phyloP scores from a whole-genome alignment of 2,329 filamentous ascomycete species.

The Colletotrichum sp. region DNA sequence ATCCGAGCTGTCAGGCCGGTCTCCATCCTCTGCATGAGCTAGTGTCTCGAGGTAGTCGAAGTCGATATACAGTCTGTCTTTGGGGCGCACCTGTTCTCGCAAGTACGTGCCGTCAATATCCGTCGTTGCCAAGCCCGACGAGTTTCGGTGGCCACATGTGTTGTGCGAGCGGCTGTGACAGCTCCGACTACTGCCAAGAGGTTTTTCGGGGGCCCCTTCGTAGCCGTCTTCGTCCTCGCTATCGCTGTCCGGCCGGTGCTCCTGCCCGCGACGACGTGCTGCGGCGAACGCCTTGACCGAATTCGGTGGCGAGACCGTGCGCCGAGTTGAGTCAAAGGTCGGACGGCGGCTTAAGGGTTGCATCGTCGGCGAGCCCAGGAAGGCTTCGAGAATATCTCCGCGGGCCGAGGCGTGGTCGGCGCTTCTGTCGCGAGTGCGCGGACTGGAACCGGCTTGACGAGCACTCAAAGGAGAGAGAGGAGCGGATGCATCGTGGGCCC shows the following conservation, averaged over 20 bases:
- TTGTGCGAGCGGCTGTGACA: conserved; percentile 61
- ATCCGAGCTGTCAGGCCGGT: conserved; percentile 30
- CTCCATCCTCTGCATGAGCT: conserved; percentile 61
- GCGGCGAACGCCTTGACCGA: conserved; percentile 97
- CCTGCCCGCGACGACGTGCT: conserved; percentile 82
- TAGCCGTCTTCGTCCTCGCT: conserved; percentile 32
- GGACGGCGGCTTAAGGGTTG: conserved; percentile 46
- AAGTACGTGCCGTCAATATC: conserved; percentile 77
- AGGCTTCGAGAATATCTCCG: background rate
- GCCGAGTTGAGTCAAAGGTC: conserved; percentile 56
- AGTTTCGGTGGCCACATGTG: conserved; percentile 58
- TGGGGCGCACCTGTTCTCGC: conserved; percentile 64
- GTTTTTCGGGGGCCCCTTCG: conserved; percentile 64
- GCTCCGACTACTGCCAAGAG: conserved; percentile 69
- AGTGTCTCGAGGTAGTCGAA: conserved; percentile 95
- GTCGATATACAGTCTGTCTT: conserved; percentile 81
- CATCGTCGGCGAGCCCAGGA: background rate
- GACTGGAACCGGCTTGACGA: background rate
- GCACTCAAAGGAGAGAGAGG: background rate
- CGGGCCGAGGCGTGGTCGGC: background rate
- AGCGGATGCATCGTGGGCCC: background rate
- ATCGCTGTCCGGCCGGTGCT: conserved; percentile 45
- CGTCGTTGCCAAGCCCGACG: conserved; percentile 60
- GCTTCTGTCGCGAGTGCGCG: background rate
- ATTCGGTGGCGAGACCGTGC: conserved; percentile 66